Base-by-base conservation (phyloP, 768 basidiomycete genomes). In the Phanerodontia chrysosporium region DNA sequence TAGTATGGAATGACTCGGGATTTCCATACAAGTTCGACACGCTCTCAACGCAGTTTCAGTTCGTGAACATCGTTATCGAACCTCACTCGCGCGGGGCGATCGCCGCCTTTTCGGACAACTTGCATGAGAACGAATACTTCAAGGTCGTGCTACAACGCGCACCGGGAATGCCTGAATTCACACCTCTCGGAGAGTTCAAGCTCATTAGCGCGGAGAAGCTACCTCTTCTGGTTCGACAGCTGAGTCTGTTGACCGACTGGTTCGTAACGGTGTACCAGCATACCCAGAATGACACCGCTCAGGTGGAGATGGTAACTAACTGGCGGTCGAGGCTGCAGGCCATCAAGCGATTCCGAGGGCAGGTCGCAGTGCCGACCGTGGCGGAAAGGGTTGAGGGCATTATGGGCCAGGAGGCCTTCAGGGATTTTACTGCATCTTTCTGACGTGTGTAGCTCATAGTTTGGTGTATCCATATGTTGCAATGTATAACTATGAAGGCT, bases 1-100 rank as follows among this genome's bases (percentile, higher is more conserved):
- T 99, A 72, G 83, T 99, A 62, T 99, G 93, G 91, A 99, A 99
- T 74, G 96, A 98, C 69, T 93, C 93, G 12, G 95, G 95, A n/a
- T 65, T 74, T 25, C 84, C 87, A 2, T 98, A 97, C 73, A 82
- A 77, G 53, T 97, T 98, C 69, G 92, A 97, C 74, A 98, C 95
- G 7, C 80, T 99, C 57, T 75, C 82, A 24, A 96, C 96, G 9
- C 86, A 92, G 68, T 99, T 96, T 79, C 95, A 98, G 70, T 98
- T 96, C 68, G 85, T 98, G 67, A 98, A 98, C 75, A 92, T 99
- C 67, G 87, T 99, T 67, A 88, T 99, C 69, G 92, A 97, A 67
- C 94, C 97, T 0, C 94, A 92, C 72, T 93, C 92, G 13, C 76
- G 86, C 53, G 92, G 90, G 29, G 83, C 89, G 32, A 88, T 92